A percentile compares a stretch with the other conserved stretches of the same genome.
phyloP scores from a whole-genome alignment of 257 asterid genomes.

The Solanum ossicruentum region DNA sequence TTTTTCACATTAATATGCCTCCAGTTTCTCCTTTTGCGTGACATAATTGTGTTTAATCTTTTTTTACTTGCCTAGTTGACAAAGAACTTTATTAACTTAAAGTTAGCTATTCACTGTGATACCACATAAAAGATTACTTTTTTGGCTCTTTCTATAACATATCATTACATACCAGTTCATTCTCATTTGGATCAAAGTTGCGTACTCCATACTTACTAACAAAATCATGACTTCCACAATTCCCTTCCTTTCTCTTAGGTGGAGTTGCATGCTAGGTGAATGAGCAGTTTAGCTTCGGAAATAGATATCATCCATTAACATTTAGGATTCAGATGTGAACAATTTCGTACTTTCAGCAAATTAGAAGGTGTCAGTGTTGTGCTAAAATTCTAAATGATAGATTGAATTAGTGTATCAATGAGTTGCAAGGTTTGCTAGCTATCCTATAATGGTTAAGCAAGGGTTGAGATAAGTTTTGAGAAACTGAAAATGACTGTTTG shows the following conservation, averaged over 20 bases:
- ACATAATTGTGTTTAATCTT: neutral
- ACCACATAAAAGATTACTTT: neutral
- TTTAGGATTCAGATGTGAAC: neutral
- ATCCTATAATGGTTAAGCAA: neutral
- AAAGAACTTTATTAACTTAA: neutral
- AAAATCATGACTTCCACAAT: neutral
- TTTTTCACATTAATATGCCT: neutral
- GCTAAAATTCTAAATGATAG: neutral
- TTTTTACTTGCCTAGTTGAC: neutral
- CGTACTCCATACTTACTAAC: neutral
- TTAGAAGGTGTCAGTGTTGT: neutral
- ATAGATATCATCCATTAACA: neutral
- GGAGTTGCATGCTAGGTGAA: neutral
- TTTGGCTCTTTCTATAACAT: neutral
- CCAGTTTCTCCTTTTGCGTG: neutral
- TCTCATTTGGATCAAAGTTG: neutral
- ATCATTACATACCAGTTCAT: neutral
- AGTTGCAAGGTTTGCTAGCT: neutral
- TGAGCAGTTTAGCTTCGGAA: neutral
- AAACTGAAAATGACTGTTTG: neutral
- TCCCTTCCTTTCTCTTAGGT: neutral
- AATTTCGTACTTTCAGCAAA: neutral
- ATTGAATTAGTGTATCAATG: neutral
- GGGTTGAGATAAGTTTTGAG: neutral
- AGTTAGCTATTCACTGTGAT: neutral